Percentiles rank a stretch among this genome's conserved stretches.
Conservation (phyloP, 1,284 basidiomycete genomes). For the Trametes hirsuta region DNA sequence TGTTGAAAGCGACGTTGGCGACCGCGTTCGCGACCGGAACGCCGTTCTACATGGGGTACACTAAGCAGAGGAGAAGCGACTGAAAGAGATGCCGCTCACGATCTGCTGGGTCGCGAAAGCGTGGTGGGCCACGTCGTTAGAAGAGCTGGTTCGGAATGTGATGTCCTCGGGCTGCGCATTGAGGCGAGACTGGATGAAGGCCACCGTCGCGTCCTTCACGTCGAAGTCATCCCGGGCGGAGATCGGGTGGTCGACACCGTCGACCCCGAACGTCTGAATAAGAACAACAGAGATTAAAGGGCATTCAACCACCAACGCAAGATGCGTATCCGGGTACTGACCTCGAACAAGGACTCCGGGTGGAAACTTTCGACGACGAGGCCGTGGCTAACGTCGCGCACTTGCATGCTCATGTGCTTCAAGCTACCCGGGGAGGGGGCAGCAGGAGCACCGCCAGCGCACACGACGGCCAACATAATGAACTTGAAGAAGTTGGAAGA, state of each 20-base stretch:
- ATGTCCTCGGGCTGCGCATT: constrained; percentile 29
- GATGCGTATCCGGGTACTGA: constrained; percentile 15
- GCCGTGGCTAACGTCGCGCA: constrained; percentile 38
- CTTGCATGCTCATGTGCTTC: constrained; percentile 44
- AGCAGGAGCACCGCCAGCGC: constrained; percentile 30
- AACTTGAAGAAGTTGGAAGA: constrained; percentile 20
- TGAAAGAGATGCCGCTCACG: not conserved
- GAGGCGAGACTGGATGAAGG: constrained; percentile 35
- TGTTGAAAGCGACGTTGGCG: constrained; percentile 47
- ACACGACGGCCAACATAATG: constrained; percentile 33
- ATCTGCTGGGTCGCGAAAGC: constrained; percentile 44
- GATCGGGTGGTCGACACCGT: constrained; percentile 39
- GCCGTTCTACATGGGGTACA: constrained; percentile 33
- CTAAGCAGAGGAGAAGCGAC: not conserved
- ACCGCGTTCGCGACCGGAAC: constrained; percentile 48
- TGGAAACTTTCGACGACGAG: constrained; percentile 45
- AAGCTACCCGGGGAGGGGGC: constrained; percentile 40
- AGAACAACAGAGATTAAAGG: not conserved
- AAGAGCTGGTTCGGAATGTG: constrained; percentile 31
- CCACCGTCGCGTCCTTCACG: constrained; percentile 33
- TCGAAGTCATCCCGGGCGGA: constrained; percentile 32
- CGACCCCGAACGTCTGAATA: constrained; percentile 43
- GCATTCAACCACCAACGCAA: not conserved
- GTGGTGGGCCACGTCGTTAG: constrained; percentile 36
- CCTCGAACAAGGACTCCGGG: constrained; percentile 47